Evolutionary conservation across 176 grass and related monocot species (phyloP).

Genomic region (Echinochloa phyllopogon): DNA sequence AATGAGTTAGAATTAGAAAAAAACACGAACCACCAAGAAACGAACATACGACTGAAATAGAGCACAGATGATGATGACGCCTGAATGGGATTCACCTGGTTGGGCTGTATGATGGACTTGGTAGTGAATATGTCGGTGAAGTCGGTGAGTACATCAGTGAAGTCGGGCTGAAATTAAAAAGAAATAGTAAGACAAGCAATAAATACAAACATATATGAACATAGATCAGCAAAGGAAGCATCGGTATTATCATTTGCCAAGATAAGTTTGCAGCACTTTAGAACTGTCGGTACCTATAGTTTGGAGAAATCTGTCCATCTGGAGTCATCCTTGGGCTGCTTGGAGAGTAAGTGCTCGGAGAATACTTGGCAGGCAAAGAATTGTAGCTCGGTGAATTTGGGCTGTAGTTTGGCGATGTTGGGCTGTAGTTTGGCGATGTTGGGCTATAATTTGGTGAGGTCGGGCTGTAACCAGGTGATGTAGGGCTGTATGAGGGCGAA

Average conservation of each 20-base stretch:
- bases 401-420: constrained; percentile 55
- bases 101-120: constrained; percentile 81
- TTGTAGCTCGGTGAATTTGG: constrained; percentile 81
- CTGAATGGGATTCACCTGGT: constrained; percentile 60
- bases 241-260: neutral
- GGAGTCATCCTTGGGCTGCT: constrained; percentile 67
- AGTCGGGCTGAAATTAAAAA: constrained; percentile 57
- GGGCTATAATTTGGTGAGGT: constrained; percentile 68
- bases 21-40: neutral
- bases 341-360: constrained; percentile 74
- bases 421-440: constrained; percentile 59
- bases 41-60: neutral
- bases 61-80: neutral
- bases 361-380: constrained; percentile 53
- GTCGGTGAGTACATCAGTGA: constrained; percentile 79
- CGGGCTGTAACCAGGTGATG: constrained; percentile 66
- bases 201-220: neutral
- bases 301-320: constrained; percentile 68
- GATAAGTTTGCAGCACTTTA: neutral
- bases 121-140: constrained; percentile 76
- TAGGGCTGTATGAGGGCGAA: constrained; percentile 60
- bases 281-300: constrained; percentile 63
- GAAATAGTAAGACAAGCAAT: constrained; percentile 3
- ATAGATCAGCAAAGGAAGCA: neutral
- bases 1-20: constrained; percentile 2